Percentiles rank a stretch among this genome's conserved stretches.
These are phyloP conservation scores for Erodium maritimum DNA, from an alignment of 345 rosid genomes.

Conservation along the genomic window DNA sequence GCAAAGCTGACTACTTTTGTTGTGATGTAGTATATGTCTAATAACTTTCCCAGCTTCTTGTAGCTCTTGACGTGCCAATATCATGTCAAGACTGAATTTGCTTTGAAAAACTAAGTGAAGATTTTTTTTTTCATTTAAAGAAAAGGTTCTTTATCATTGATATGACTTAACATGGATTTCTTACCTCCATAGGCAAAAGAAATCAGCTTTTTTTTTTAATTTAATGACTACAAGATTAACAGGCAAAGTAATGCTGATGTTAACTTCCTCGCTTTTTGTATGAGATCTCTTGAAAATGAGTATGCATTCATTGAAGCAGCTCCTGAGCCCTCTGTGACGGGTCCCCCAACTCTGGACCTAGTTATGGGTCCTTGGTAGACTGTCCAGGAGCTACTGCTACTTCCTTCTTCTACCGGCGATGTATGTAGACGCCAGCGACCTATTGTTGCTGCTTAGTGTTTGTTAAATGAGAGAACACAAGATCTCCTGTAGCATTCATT, in stretches of 20 bases:
- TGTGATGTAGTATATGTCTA: not conserved
- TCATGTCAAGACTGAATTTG: not conserved
- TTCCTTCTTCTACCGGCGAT: no score
- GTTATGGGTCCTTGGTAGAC: no score
- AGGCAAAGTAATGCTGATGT: not conserved
- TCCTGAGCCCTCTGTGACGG: no score
- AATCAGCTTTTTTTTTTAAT: not conserved
- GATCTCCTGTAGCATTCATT: no score
- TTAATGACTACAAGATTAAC: not conserved
- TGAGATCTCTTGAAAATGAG: not conserved
- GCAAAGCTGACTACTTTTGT: not conserved
- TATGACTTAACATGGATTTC: not conserved
- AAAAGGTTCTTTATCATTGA: not conserved
- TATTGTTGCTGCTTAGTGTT: no score
- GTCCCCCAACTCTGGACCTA: no score
- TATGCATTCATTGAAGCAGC: conserved; percentile 8
- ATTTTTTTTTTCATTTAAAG: not conserved
- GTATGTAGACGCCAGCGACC: no score
- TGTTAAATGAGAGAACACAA: no score
- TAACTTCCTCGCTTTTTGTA: not conserved
- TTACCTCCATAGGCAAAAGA: not conserved
- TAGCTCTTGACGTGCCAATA: not conserved
- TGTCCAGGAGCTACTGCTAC: no score
- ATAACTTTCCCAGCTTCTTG: not conserved
- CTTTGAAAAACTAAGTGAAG: not conserved